phyloP scores from a whole-genome alignment of 331 rosid species.

The Malus hybrid region DNA sequence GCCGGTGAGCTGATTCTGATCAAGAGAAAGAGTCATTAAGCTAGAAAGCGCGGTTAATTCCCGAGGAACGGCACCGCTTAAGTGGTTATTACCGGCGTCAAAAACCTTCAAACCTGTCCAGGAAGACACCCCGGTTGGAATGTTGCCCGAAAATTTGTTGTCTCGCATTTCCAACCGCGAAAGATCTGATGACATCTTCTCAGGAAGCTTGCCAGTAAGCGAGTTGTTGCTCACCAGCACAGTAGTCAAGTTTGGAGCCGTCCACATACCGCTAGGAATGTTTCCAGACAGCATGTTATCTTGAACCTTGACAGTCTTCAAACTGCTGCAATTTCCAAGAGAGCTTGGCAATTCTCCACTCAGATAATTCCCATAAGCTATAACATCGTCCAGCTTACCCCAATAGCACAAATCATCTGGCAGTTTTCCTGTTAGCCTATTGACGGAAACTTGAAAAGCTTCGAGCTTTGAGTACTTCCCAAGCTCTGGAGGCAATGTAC shows the following conservation, averaged over 20 bases:
- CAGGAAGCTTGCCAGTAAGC: constrained; percentile 61
- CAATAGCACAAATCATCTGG: constrained; percentile 53
- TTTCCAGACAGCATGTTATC: constrained; percentile 46
- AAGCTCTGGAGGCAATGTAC: constrained; percentile 45
- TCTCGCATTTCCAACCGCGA: constrained; percentile 35
- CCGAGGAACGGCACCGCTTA: constrained; percentile 51
- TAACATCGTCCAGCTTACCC: constrained; percentile 34
- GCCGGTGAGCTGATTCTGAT: constrained; percentile 47
- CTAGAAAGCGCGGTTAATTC: constrained; percentile 45
- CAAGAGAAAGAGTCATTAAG: constrained; percentile 34
- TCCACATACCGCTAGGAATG: constrained; percentile 71
- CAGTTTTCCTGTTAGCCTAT: constrained; percentile 43
- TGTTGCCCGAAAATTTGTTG: constrained; percentile 56
- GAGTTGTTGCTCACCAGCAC: constrained; percentile 36
- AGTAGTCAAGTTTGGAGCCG: constrained; percentile 17
- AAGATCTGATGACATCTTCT: constrained; percentile 30
- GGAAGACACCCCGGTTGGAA: constrained; percentile 52
- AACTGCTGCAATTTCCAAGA: constrained; percentile 51
- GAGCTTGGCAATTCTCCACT: constrained; percentile 60
- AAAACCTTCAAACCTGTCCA: constrained; percentile 45
- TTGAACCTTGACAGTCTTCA: constrained; percentile 18
- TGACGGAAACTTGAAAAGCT: constrained; percentile 28
- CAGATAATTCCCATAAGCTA: constrained; percentile 36
- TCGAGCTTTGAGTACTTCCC: constrained; percentile 42
- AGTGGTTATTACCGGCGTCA: constrained; percentile 49